Evolutionary conservation across 805 yeast genomes (phyloP).

Genomic region (Kuraishia borneana): DNA sequence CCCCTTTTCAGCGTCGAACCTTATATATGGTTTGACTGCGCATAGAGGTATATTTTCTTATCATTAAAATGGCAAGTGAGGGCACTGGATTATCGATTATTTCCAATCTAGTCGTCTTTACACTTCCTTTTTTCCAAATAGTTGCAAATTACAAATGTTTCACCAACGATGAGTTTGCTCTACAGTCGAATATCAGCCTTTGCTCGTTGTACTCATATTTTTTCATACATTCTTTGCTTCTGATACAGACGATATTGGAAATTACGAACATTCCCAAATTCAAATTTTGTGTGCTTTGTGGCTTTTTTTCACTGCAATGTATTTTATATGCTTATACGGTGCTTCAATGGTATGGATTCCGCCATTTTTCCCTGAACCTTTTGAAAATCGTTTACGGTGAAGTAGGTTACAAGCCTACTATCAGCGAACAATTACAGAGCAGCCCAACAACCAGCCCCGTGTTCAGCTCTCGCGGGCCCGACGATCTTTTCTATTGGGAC

Average conservation of each 20-base stretch:
- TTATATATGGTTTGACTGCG: background rate
- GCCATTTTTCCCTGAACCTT: background rate
- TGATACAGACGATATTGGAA: background rate
- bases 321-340: background rate
- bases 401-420: background rate
- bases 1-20: background rate
- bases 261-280: background rate
- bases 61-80: background rate
- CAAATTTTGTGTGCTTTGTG: background rate
- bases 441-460: background rate
- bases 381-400: background rate
- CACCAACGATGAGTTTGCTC: conserved; percentile 1
- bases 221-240: background rate
- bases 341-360: background rate
- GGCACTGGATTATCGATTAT: background rate
- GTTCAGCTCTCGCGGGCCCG: background rate
- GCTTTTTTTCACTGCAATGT: no score
- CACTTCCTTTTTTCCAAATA: conserved; percentile 4
- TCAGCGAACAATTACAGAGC: background rate
- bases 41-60: background rate
- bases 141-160: conserved; percentile 3
- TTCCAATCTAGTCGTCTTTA: conserved; percentile 2
- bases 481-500: conserved; percentile 1
- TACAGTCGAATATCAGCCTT: conserved; percentile 4
- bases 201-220: background rate